Conservation (phyloP, 176 grass and related monocot genomes). For the Miscanthus lutarioriparius region DNA sequence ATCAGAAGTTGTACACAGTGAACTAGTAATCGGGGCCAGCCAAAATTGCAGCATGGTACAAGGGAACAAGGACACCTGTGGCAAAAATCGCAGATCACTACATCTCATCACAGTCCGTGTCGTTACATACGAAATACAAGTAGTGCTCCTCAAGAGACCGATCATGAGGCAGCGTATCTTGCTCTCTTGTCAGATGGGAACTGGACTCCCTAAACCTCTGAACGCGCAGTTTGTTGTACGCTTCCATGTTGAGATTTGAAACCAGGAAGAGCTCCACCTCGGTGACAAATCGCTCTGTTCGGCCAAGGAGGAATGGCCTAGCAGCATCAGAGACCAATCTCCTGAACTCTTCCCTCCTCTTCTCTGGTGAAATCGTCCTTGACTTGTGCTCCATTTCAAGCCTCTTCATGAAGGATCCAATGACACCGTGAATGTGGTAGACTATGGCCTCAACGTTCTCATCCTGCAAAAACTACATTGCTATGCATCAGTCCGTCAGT, state of each 20-base stretch:
- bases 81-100: constrained; percentile 5
- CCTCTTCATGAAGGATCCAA: constrained; percentile 72
- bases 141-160: constrained; percentile 44
- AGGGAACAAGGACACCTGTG: background rate
- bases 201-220: constrained; percentile 43
- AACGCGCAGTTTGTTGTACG: constrained; percentile 63
- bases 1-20: background rate
- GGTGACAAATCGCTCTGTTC: constrained; percentile 53
- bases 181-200: constrained; percentile 37
- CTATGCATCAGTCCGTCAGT: background rate
- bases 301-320: constrained; percentile 66
- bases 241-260: constrained; percentile 75
- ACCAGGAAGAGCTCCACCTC: constrained; percentile 81
- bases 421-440: constrained; percentile 75
- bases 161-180: constrained; percentile 32
- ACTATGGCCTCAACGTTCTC: constrained; percentile 67
- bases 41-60: background rate
- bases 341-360: constrained; percentile 67
- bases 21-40: background rate
- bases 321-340: constrained; percentile 53
- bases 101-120: constrained; percentile 40
- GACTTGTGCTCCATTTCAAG: constrained; percentile 35
- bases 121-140: constrained; percentile 37
- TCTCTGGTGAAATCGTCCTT: constrained; percentile 29
- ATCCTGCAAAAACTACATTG: constrained; percentile 49